Evolutionary conservation across 1,284 basidiomycete genomes (phyloP).

Genomic region (Cutaneotrichosporon cyanovorans): DNA sequence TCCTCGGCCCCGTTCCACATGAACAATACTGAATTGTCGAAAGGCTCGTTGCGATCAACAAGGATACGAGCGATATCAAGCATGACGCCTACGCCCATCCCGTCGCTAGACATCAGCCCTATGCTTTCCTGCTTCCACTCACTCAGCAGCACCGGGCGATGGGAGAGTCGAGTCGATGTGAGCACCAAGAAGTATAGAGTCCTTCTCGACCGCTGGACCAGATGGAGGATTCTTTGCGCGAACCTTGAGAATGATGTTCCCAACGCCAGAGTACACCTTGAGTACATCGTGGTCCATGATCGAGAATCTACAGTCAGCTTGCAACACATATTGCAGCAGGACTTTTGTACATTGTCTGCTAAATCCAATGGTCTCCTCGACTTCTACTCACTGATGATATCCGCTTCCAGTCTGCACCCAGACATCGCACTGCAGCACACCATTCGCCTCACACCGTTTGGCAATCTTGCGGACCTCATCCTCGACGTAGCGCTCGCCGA

Average conservation of each 20-base stretch:
- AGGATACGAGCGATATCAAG: slow-evolving; percentile 79
- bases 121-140: slow-evolving; percentile 8
- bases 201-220: slow-evolving; percentile 66
- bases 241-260: slow-evolving; percentile 81
- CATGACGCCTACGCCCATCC: slow-evolving; percentile 81
- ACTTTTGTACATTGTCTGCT: slow-evolving; percentile 12
- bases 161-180: slow-evolving; percentile 69
- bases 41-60: slow-evolving; percentile 61
- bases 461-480: slow-evolving; percentile 58
- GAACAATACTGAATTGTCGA: slow-evolving; percentile 76
- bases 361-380: no score
- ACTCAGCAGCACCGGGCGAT: slow-evolving; percentile 73
- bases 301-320: slow-evolving; percentile 58
- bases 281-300: slow-evolving; percentile 78
- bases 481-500: slow-evolving; percentile 77
- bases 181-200: slow-evolving; percentile 79
- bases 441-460: slow-evolving; percentile 55
- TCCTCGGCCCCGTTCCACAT: slow-evolving; percentile 89
- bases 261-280: slow-evolving; percentile 81
- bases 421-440: slow-evolving; percentile 70
- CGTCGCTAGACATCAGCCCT: slow-evolving; percentile 52
- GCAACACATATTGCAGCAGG: no score
- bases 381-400: slow-evolving; percentile 64
- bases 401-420: slow-evolving; percentile 81
- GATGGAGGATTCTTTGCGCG: slow-evolving; percentile 48